Conservation (phyloP, 202 grass and related monocot genomes). For the Eragrostis tef region DNA sequence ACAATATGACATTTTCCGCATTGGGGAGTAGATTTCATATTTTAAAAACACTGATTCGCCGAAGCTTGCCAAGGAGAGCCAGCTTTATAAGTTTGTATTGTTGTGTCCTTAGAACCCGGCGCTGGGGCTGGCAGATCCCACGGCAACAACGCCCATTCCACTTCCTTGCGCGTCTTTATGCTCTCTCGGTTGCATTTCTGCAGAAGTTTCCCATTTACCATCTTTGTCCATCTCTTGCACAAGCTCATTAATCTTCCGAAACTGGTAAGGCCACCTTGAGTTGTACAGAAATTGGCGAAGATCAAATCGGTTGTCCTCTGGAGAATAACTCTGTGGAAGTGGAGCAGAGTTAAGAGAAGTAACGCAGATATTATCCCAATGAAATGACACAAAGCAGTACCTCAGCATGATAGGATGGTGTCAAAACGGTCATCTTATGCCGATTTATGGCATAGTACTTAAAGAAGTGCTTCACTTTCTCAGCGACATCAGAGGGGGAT, state of each 20-base stretch:
- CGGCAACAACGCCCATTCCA: conserved; percentile 79
- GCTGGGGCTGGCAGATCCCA: conserved; percentile 70
- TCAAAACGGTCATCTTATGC: conserved; percentile 98
- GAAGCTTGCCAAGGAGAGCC: background rate
- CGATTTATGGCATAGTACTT: conserved; percentile 94
- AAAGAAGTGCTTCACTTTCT: conserved; percentile 99
- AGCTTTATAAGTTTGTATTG: background rate
- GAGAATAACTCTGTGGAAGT: conserved; percentile 90
- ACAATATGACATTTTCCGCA: no score
- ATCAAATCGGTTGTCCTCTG: conserved; percentile 93
- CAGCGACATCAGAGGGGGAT: conserved; percentile 85
- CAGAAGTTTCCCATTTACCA: conserved; percentile 44
- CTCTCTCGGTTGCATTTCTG: conserved; percentile 34
- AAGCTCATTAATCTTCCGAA: conserved; percentile 88
- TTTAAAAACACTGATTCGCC: no score
- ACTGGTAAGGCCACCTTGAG: conserved; percentile 82
- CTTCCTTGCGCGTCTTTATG: conserved; percentile 47
- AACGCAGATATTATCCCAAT: conserved; percentile 9
- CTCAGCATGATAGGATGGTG: conserved; percentile 95
- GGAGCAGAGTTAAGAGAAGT: background rate
- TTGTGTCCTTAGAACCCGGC: conserved; percentile 56
- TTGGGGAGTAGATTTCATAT: no score
- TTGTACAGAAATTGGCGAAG: conserved; percentile 97
- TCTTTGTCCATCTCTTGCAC: conserved; percentile 65
- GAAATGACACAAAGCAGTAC: conserved; percentile 42